phyloP scores from a whole-genome alignment of 2,329 filamentous ascomycete genomes.

The Colletotrichum ledebouriae region DNA sequence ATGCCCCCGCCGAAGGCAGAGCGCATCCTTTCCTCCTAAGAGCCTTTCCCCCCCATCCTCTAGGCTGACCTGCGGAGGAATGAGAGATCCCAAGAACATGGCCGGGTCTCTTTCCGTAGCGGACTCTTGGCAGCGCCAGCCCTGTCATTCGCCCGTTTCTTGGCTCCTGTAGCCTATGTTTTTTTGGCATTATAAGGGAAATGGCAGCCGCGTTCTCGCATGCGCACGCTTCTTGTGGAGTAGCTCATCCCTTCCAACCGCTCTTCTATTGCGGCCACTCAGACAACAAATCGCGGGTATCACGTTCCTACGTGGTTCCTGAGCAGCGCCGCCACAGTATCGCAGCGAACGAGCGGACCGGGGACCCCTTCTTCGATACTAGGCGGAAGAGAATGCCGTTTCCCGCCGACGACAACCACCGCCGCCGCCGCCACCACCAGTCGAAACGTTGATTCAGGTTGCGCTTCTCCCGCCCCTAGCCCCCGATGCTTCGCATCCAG shows the following conservation, averaged over 20 bases:
- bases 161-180: slow-evolving; percentile 27
- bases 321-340: not conserved
- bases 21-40: slow-evolving; percentile 14
- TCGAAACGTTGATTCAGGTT: slow-evolving; percentile 24
- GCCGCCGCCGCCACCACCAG: slow-evolving; percentile 24
- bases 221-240: slow-evolving; percentile 8
- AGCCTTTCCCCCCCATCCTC: slow-evolving; percentile 6
- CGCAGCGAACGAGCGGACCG: slow-evolving; percentile 3
- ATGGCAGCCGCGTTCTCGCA: slow-evolving; percentile 30
- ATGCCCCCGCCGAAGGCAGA: slow-evolving; percentile 9
- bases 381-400: slow-evolving; percentile 34
- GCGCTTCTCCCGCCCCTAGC: slow-evolving; percentile 7
- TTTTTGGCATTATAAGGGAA: slow-evolving; percentile 39
- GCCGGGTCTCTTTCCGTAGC: slow-evolving; percentile 37
- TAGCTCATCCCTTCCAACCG: slow-evolving; percentile 8
- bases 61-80: slow-evolving; percentile 27
- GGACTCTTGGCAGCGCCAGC: slow-evolving; percentile 37
- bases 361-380: not conserved
- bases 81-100: slow-evolving; percentile 35
- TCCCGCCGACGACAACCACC: slow-evolving; percentile 16
- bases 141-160: slow-evolving; percentile 38
- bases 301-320: not conserved
- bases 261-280: not conserved
- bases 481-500: slow-evolving; percentile 32
- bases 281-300: slow-evolving; percentile 1